Conservation (phyloP, 805 yeast genomes). For the Teunomyces barrocoloradensis region DNA sequence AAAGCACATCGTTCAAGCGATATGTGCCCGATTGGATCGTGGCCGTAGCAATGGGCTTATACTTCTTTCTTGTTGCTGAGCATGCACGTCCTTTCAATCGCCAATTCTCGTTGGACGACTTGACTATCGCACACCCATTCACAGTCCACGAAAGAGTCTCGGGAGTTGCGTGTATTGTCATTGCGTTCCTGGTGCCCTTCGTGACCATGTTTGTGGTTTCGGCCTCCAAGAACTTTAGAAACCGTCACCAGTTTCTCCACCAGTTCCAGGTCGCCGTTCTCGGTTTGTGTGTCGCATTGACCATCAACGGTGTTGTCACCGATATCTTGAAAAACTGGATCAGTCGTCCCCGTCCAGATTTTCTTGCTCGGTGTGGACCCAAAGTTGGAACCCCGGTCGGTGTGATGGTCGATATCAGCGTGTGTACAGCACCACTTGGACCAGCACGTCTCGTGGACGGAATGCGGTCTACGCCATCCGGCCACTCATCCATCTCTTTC, state of each 20-base stretch:
- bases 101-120: constrained; percentile 32
- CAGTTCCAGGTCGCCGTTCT: constrained; percentile 28
- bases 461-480: constrained; percentile 41
- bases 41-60: constrained; percentile 19
- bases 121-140: constrained; percentile 37
- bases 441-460: constrained; percentile 30
- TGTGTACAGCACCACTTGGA: constrained; percentile 35
- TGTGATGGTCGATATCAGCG: constrained; percentile 26
- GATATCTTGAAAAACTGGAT: constrained; percentile 38
- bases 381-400: constrained; percentile 17
- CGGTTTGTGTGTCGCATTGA: constrained; percentile 26
- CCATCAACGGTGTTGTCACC: constrained; percentile 32
- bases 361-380: constrained; percentile 33
- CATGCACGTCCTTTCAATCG: constrained; percentile 33
- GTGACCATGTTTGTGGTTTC: constrained; percentile 15
- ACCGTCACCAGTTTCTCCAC: constrained; percentile 15
- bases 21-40: constrained; percentile 29
- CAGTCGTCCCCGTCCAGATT: constrained; percentile 33
- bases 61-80: constrained; percentile 35
- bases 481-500: constrained; percentile 37
- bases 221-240: constrained; percentile 2
- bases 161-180: constrained; percentile 24
- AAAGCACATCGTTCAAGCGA: constrained; percentile 7
- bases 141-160: constrained; percentile 32
- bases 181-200: constrained; percentile 27